Evolutionary conservation across 148 eudicot species (phyloP).

Genomic region (Cornus kousa): DNA sequence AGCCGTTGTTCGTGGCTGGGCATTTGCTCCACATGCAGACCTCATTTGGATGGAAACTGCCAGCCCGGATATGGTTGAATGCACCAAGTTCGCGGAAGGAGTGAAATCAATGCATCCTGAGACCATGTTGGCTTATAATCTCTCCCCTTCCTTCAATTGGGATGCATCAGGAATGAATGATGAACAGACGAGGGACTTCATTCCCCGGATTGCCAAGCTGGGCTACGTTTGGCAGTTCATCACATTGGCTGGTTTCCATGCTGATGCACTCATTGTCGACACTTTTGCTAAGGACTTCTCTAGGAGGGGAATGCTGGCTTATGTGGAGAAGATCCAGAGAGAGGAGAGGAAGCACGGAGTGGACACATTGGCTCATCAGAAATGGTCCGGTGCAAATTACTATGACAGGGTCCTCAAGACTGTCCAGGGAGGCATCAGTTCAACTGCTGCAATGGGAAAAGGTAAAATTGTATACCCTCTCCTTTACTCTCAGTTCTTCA

Average conservation of each 20-base stretch:
- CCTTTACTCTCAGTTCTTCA: background rate
- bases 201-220: slow-evolving; percentile 62
- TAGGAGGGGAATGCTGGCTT: slow-evolving; percentile 70
- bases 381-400: slow-evolving; percentile 92
- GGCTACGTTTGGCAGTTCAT: slow-evolving; percentile 83
- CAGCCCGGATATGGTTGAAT: slow-evolving; percentile 61
- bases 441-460: slow-evolving; percentile 91
- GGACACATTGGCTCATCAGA: slow-evolving; percentile 80
- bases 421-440: slow-evolving; percentile 86
- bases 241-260: slow-evolving; percentile 80
- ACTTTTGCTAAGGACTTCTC: slow-evolving; percentile 75
- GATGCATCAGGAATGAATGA: slow-evolving; percentile 82
- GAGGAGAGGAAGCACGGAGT: slow-evolving; percentile 69
- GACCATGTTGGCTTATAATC: slow-evolving; percentile 70
- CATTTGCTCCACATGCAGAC: slow-evolving; percentile 53
- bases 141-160: slow-evolving; percentile 87
- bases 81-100: slow-evolving; percentile 59
- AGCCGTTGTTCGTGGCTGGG: slow-evolving; percentile 74
- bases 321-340: slow-evolving; percentile 81
- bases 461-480: slow-evolving; percentile 29
- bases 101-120: slow-evolving; percentile 52
- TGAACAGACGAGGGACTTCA: slow-evolving; percentile 70
- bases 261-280: slow-evolving; percentile 63
- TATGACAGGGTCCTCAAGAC: slow-evolving; percentile 76
- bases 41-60: slow-evolving; percentile 81